phyloP scores from a whole-genome alignment of 805 yeast genomes.

The Yamadazyma insecticola region DNA sequence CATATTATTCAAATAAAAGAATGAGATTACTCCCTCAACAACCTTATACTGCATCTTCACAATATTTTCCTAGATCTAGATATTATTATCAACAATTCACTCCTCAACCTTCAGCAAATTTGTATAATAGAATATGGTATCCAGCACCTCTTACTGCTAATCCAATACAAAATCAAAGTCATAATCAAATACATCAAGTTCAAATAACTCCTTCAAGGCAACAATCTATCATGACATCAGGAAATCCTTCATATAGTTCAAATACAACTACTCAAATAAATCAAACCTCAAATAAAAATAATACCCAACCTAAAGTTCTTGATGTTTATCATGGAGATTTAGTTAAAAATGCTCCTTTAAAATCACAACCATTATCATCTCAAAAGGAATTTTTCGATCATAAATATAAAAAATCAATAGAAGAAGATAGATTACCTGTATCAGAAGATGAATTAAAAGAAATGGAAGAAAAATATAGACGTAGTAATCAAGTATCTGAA shows the following conservation, averaged over 20 bases:
- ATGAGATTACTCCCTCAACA: constrained; percentile 10
- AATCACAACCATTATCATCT: constrained; percentile 49
- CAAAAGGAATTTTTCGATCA: constrained; percentile 37
- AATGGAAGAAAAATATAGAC: constrained; percentile 24
- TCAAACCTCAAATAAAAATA: background rate
- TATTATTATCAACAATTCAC: constrained; percentile 11
- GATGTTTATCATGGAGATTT: constrained; percentile 48
- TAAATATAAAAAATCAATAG: constrained; percentile 3
- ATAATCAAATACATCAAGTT: background rate
- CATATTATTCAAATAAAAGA: constrained; percentile 12
- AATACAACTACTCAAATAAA: constrained; percentile 1
- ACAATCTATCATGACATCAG: background rate
- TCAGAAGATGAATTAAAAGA: constrained; percentile 28
- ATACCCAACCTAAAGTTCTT: constrained; percentile 23
- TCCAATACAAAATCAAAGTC: background rate
- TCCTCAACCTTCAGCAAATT: constrained; percentile 12
- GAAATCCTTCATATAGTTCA: background rate
- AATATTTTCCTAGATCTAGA: constrained; percentile 7
- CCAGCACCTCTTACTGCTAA: constrained; percentile 1
- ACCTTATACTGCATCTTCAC: constrained; percentile 10
- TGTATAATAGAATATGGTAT: constrained; percentile 5
- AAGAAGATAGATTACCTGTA: constrained; percentile 25
- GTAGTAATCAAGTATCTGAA: constrained; percentile 4
- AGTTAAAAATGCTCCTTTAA: constrained; percentile 43
- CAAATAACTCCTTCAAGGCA: background rate